Percentiles rank a stretch among this genome's conserved stretches.
Conservation (phyloP, 192 early-diverging fungal genomes). For the Globomyces pollinis-pini region DNA sequence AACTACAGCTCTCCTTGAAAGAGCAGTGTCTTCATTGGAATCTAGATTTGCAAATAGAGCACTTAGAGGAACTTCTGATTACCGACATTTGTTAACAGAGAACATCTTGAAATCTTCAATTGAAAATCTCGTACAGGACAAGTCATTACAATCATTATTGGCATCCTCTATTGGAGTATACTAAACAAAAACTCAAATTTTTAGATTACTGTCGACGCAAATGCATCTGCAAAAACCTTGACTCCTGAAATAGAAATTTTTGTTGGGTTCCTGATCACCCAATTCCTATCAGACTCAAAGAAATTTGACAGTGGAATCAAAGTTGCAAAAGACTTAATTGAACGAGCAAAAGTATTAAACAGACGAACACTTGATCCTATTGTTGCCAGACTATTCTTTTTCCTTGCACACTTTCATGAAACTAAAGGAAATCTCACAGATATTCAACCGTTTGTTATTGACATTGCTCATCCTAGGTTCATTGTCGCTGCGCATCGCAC, state of each 20-base stretch:
- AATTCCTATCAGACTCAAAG: conserved; percentile 30
- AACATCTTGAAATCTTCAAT: conserved; percentile 50
- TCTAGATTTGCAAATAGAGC: conserved; percentile 83
- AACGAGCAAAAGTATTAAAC: conserved; percentile 59
- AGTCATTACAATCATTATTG: conserved; percentile 3
- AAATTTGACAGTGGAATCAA: conserved; percentile 59
- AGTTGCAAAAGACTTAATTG: conserved; percentile 59
- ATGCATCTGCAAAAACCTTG: not conserved
- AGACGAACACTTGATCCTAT: conserved; percentile 87
- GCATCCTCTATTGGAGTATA: conserved; percentile 10
- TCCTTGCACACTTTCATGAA: conserved; percentile 88
- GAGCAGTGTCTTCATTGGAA: conserved; percentile 76
- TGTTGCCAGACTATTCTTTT: conserved; percentile 86
- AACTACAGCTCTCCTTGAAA: conserved; percentile 74
- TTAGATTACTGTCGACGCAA: too few relatives aligned
- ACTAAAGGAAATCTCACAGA: conserved; percentile 60
- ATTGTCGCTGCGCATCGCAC: conserved; percentile 68
- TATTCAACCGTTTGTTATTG: conserved; percentile 68
- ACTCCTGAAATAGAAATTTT: conserved; percentile 6
- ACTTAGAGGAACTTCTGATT: conserved; percentile 67
- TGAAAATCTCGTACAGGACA: conserved; percentile 6
- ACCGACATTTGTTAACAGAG: conserved; percentile 70
- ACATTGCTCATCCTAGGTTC: not conserved
- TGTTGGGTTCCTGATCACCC: not conserved
- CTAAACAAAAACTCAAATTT: not conserved